Evolutionary conservation across 352 stramenopile species (phyloP).

Genomic region (Phytophthora lateralis): DNA sequence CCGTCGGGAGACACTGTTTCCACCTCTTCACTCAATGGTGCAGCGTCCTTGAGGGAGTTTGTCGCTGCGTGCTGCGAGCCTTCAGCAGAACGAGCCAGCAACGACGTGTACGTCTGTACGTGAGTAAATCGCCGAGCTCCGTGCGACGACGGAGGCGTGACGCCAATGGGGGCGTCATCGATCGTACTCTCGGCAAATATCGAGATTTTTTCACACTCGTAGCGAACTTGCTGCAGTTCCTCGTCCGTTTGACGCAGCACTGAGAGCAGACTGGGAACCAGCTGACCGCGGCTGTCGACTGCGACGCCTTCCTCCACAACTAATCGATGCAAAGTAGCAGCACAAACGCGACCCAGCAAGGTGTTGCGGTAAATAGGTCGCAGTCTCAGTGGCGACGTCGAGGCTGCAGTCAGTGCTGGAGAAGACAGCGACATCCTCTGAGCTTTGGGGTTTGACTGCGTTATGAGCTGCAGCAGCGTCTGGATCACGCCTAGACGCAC

Average conservation of each 20-base stretch:
- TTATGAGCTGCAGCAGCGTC: slow-evolving; percentile 55
- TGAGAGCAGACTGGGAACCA: slow-evolving; percentile 63
- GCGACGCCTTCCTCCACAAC: slow-evolving; percentile 60
- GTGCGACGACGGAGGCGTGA: slow-evolving; percentile 7
- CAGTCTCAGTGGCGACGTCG: slow-evolving; percentile 1
- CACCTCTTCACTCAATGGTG: not conserved
- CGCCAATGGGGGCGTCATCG: not conserved
- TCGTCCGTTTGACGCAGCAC: slow-evolving; percentile 65
- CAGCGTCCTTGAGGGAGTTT: not conserved
- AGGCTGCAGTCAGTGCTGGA: not conserved
- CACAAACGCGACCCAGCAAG: slow-evolving; percentile 55
- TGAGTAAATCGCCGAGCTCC: slow-evolving; percentile 15
- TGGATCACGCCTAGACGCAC: slow-evolving; percentile 55
- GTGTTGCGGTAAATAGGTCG: slow-evolving; percentile 11
- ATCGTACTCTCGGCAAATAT: slow-evolving; percentile 32
- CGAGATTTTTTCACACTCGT: slow-evolving; percentile 76
- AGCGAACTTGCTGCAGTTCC: slow-evolving; percentile 74
- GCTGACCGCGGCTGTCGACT: slow-evolving; percentile 39
- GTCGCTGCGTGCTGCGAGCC: not conserved
- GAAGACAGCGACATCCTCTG: slow-evolving; percentile 17
- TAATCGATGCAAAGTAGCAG: slow-evolving; percentile 70
- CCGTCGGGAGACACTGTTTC: slow-evolving; percentile 1
- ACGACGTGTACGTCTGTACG: not conserved
- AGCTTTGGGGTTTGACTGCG: slow-evolving; percentile 7
- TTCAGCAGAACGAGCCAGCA: not conserved